Conservation (phyloP, 2,329 filamentous ascomycete species). For the Paecilomyces sp. region DNA sequence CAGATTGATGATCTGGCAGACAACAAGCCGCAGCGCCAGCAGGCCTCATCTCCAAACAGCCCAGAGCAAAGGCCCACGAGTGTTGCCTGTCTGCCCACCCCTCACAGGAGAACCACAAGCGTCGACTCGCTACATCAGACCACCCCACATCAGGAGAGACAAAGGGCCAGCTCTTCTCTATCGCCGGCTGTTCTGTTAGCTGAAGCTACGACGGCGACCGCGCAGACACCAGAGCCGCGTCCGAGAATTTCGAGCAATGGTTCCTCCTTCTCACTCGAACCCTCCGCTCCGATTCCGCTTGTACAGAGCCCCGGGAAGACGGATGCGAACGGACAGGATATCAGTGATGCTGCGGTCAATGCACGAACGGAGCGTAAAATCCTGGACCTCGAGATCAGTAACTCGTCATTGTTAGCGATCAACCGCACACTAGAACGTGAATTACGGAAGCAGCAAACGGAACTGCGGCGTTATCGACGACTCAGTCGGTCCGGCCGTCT, state of each 20-base stretch:
- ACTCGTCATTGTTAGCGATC: conserved; percentile 89
- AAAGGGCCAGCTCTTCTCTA: conserved; percentile 24
- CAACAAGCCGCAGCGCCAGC: conserved; percentile 10
- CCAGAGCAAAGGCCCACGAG: conserved; percentile 10
- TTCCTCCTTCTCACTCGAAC: conserved; percentile 27
- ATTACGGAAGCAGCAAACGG: conserved; percentile 81
- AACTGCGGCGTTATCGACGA: conserved; percentile 78
- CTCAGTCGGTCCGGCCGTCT: conserved; percentile 74
- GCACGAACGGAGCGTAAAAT: conserved; percentile 91
- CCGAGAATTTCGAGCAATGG: conserved; percentile 28
- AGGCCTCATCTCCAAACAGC: conserved; percentile 12
- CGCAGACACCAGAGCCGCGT: conserved; percentile 17
- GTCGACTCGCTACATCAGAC: conserved; percentile 19
- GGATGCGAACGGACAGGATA: conserved; percentile 44
- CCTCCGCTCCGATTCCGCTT: conserved; percentile 46
- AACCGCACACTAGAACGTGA: conserved; percentile 89
- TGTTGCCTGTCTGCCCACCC: conserved; percentile 8
- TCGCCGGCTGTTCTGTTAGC: conserved; percentile 16
- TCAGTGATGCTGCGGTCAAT: conserved; percentile 75
- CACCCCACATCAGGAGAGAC: conserved; percentile 11
- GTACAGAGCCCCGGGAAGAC: conserved; percentile 45
- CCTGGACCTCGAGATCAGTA: conserved; percentile 91
- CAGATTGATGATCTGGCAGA: conserved; percentile 16
- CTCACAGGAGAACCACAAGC: conserved; percentile 26
- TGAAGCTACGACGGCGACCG: conserved; percentile 15